These are phyloP conservation scores for Chionographis japonica DNA, from an alignment of 106 monocot genomes.

Conservation along the genomic window DNA sequence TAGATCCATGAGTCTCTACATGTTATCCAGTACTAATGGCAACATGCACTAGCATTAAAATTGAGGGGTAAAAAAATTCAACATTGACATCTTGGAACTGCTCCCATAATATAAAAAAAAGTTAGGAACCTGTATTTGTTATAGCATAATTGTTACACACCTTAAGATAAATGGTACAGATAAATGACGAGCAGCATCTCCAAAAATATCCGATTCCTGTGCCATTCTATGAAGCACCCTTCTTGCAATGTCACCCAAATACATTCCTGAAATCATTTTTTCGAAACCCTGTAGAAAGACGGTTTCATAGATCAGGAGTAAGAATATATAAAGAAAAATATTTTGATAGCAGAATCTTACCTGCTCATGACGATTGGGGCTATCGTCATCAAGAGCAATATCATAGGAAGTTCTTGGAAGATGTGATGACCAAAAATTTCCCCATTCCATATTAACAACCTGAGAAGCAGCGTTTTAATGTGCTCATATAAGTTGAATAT, in stretches of 20 bases:
- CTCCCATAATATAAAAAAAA: no score
- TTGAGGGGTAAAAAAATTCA: background rate
- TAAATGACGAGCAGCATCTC: constrained; percentile 44
- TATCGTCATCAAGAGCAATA: constrained; percentile 74
- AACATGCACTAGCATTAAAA: no score
- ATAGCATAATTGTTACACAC: constrained; percentile 22
- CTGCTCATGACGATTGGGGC: constrained; percentile 78
- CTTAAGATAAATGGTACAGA: constrained; percentile 63
- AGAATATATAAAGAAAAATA: background rate
- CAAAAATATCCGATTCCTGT: constrained; percentile 74
- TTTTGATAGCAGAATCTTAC: constrained; percentile 25
- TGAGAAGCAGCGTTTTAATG: constrained; percentile 22
- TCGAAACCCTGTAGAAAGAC: constrained; percentile 76
- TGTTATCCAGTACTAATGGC: no score
- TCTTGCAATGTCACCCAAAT: constrained; percentile 87
- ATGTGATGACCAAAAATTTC: constrained; percentile 98
- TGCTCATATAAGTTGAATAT: background rate
- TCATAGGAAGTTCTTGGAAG: constrained; percentile 90
- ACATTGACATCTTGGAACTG: background rate
- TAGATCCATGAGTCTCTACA: no score
- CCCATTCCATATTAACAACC: constrained; percentile 99
- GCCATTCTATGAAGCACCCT: constrained; percentile 71
- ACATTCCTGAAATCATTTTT: constrained; percentile 99
- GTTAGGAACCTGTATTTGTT: background rate
- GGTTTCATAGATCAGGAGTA: background rate